Evolutionary conservation across 441 rosid genomes (phyloP).

Genomic region (Syzygium syzygioides): DNA sequence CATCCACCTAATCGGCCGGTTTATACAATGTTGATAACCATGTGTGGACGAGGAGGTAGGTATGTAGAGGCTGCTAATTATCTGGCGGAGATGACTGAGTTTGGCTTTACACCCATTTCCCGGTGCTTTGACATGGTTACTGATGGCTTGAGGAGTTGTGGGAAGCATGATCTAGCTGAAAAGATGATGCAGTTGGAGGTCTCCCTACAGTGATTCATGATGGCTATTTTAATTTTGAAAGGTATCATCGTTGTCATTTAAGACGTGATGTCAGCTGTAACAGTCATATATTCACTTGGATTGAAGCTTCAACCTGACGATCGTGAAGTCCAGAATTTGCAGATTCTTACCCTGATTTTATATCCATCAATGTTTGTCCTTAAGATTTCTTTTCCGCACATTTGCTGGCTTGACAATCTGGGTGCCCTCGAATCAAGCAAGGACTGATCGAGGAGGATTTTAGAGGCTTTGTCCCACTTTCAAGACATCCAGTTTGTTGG

Average conservation of each 20-base stretch:
- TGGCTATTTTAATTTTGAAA: neutral
- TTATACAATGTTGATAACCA: constrained; percentile 82
- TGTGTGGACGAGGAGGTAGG: constrained; percentile 87
- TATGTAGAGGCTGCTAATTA: constrained; percentile 75
- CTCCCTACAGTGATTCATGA: constrained; percentile 23
- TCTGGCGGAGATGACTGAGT: constrained; percentile 82
- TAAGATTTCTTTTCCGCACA: neutral
- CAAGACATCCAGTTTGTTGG: neutral
- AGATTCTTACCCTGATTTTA: neutral
- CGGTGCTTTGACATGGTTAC: constrained; percentile 87
- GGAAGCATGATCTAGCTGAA: constrained; percentile 85
- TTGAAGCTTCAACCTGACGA: neutral
- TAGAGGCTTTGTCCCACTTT: neutral
- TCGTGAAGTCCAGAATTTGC: neutral
- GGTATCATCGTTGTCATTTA: neutral
- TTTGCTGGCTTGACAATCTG: neutral
- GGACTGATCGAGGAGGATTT: neutral
- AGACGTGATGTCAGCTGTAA: neutral
- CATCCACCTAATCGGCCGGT: constrained; percentile 87
- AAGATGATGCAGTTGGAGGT: constrained; percentile 73
- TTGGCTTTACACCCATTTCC: constrained; percentile 73
- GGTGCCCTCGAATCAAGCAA: neutral
- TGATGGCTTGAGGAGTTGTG: constrained; percentile 81
- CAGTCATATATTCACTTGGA: neutral
- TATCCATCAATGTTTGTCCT: neutral